Base-by-base conservation (phyloP, 2,329 filamentous ascomycete genomes). In the Colletotrichum scovillei region DNA sequence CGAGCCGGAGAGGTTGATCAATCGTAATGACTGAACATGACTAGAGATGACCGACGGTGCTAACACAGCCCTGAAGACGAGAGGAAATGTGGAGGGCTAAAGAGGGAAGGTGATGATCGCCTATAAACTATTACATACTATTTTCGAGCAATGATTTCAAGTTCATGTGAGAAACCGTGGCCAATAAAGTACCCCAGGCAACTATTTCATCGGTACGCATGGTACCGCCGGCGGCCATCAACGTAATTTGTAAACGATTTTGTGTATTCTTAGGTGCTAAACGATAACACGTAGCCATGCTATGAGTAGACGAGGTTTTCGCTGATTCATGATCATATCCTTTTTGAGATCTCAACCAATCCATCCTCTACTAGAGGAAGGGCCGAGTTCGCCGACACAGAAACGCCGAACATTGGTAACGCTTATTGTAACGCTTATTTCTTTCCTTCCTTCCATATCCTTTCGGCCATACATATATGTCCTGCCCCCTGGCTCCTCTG, bases 261-360 rank as follows among this genome's bases (percentile, higher is more conserved):
- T 71, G 46, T 66, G 53, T 67, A 68, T 68, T 72, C 56, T 62
- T 28, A 19, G 46, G 60, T 63, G 46, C 28, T 32, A 57, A 66
- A 66, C 32, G 28, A 70, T 56, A 35, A 73, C 67, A 69, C 59
- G 26, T 65, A 65, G 67, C 55, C 55, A 49, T 35, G 67, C 70
- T 64, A 60, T 32, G 71, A 49, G 22, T 63, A 53, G 60, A 57
- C 62, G 28, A 35, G 24, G 28, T 53, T 60, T 71, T 71, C 67
- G 71, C 71, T 73, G 55, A 60, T 65, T 73, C 71, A 71, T 73
- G 35, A 71, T 73, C 71, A 73, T 73, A 63, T 63, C 67, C 62
- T 66, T 62, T 55, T 30, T 14, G 56, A 65, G 46, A 49, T 49
- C 42, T 14, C 57, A 63, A 57, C 49, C n/a, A 32, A 9, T 14